Evolutionary conservation across 139 green algal genomes (phyloP), one percentile per base, ranked within the genome.

Genomic region (Chlorella sp.): DNA sequence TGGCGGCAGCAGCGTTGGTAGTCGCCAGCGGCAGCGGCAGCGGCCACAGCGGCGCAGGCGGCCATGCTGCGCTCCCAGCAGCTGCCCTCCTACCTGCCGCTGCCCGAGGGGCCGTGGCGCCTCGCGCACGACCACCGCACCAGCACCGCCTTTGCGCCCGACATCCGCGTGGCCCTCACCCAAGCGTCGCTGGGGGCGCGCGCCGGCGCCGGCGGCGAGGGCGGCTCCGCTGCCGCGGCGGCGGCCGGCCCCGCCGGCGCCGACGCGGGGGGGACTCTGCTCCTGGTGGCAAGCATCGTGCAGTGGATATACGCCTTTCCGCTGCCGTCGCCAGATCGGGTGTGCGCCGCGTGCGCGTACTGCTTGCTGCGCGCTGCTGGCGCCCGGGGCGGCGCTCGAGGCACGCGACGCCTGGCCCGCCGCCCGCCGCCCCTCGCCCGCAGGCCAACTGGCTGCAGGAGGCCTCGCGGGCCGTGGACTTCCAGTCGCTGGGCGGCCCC

Each of bases 381-480:
- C 11, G 19, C 17, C 7, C 29, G 53, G 7, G 19, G 19, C 53
- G n/a, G 53, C 53, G 19, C 29, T 7, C 53, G 38, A 8, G 12
- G 12, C 29, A 15, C 19, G 41, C 58, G 29, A 66, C 29, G 3
- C 7, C 19, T 25, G 25, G 11, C 35, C 58, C 9, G 27, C 53
- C 33, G 3, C 21, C 23, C 53, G 27, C 12, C 9, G 27, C 21
- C 23, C 15, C 33, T 40, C 29, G 12, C 23, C 4, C 31, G 5
- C 29, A 41, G 9, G 14, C 23, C 27, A 25, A 31, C 60, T 67
- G 29, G 11, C 19, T 53, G 36, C 63, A 83, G 83, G 86, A 89
- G 8, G 81, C 81, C 1, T 36, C 75, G 55, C 70, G 73, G 1
- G 64, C 76, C 8, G 15, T 90, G 9, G 67, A 82, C 42, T 88